A percentile compares a stretch with the other conserved stretches of the same genome.
Conservation (phyloP, 2,329 filamentous ascomycete genomes). For the Paramyrothecium roridum region DNA sequence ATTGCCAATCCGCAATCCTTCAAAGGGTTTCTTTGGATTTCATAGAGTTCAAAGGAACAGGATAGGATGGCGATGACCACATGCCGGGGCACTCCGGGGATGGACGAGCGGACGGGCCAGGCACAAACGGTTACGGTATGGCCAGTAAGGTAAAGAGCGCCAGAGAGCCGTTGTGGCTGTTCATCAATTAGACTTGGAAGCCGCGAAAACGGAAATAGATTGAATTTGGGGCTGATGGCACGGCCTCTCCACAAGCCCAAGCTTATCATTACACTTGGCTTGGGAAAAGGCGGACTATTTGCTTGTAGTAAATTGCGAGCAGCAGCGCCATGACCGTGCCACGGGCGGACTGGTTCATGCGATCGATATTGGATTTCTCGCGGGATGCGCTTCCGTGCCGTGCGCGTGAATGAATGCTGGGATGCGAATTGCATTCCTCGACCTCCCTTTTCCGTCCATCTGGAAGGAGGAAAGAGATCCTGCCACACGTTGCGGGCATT, state of each 20-base stretch:
- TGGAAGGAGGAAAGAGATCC: no score
- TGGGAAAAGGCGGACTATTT: no score
- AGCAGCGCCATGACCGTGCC: not conserved
- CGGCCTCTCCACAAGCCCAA: not conserved
- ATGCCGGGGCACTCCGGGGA: not conserved
- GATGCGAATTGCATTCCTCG: not conserved
- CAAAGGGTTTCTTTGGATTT: no score
- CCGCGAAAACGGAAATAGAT: not conserved
- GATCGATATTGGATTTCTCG: not conserved
- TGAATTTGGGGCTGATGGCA: not conserved
- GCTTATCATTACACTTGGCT: not conserved
- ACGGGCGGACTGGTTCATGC: not conserved
- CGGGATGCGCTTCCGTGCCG: no score
- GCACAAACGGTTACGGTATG: not conserved
- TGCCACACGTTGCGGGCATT: not conserved
- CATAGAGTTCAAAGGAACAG: no score
- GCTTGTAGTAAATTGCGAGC: not conserved
- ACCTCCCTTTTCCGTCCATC: not conserved
- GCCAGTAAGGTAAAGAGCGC: no score
- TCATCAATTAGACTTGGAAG: no score
- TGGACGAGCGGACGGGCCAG: not conserved
- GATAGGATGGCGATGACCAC: no score
- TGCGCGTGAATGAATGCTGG: no score
- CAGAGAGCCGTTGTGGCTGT: no score
- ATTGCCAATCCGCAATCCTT: no score